Base-by-base conservation (phyloP, 768 basidiomycete species). In the Holtermanniella nyarrowii region DNA sequence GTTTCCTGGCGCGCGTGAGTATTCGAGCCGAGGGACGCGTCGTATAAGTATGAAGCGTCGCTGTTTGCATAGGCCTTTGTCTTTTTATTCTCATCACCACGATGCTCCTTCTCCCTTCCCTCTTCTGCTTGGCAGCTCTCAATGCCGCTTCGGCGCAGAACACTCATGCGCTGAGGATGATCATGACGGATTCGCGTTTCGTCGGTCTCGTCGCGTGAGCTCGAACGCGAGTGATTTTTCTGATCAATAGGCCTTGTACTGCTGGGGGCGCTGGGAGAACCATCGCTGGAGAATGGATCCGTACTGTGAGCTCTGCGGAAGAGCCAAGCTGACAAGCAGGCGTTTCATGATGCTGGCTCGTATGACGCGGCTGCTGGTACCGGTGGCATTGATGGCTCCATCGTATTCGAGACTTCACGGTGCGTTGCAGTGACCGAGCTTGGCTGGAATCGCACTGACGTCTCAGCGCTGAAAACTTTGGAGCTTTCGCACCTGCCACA, bases 281-380 rank as follows among this genome's bases (percentile, higher is more conserved):
- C 21, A 53, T 46, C 3, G 52, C 52, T 2, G 52, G 21, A 5
- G 52, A 53, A 26, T 53, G 52, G 52, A 24, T 53, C 4, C 3
- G 52, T 26, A 48, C 52, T 23, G 52, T 48, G 13, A 23, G 26
- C 18, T 13, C 18, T 37, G 12, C 5, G 12, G 26, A 11, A 10
- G 4, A 20, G 18, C 14, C 20, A 26, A 37, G 5, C 47, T 14
- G 10, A 4, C 26, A 16, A 18, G 37, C 27, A 48, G 27, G 18
- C 46, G 18, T 53, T 53, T 40, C 52, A 53, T 27, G 52, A 53
- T 24, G 52, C 52, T 7, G 52, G 46, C 22, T 42, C 46, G 10
- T 43, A 53, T 42, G 40, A 53, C 25, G 46, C 45, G n/a, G 37
- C 45, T 18, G n/a, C 46, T 3, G 52, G 52, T 1, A 41, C 46